Evolutionary conservation across 148 eudicot genomes (phyloP).

Genomic region (Agrostemma githago): DNA sequence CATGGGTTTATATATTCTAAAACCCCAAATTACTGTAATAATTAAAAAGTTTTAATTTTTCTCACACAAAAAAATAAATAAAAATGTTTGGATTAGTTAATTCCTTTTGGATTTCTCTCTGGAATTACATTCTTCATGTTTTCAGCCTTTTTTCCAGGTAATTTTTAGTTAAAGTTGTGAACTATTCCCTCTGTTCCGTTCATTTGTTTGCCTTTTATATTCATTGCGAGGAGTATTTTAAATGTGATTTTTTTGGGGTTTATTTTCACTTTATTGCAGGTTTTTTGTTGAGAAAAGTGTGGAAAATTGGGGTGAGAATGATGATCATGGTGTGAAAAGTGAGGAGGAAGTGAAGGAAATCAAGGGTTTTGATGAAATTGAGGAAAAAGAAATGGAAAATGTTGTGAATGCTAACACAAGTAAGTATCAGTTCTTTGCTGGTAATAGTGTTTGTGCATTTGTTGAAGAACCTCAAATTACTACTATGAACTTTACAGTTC

Average conservation of each 20-base stretch:
- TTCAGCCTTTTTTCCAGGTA: slow-evolving; percentile 31
- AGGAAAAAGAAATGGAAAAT: slow-evolving; percentile 14
- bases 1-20: slow-evolving; percentile 29
- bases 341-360: slow-evolving; percentile 4
- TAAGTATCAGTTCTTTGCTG: slow-evolving; percentile 44
- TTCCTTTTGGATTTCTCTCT: slow-evolving; percentile 38
- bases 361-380: slow-evolving; percentile 15
- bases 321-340: slow-evolving; percentile 7
- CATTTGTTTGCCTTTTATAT: no score
- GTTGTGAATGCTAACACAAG: slow-evolving; percentile 29
- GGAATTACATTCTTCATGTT: slow-evolving; percentile 30
- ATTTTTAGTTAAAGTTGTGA: slow-evolving; percentile 37
- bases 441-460: slow-evolving; percentile 45
- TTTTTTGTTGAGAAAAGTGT: slow-evolving; percentile 16
- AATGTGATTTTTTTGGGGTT: slow-evolving; percentile 1
- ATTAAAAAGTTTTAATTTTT: slow-evolving; percentile 16
- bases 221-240: no score
- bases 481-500: slow-evolving; percentile 39
- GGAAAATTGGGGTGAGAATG: slow-evolving; percentile 17
- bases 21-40: slow-evolving; percentile 16
- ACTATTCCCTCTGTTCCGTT: background rate
- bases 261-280: slow-evolving; percentile 14
- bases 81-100: slow-evolving; percentile 31
- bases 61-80: slow-evolving; percentile 18
- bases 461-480: slow-evolving; percentile 44